A percentile compares a stretch with the other conserved stretches of the same genome.
phyloP scores from a whole-genome alignment of 192 early-diverging fungal genomes.

The Backusella westeae region DNA sequence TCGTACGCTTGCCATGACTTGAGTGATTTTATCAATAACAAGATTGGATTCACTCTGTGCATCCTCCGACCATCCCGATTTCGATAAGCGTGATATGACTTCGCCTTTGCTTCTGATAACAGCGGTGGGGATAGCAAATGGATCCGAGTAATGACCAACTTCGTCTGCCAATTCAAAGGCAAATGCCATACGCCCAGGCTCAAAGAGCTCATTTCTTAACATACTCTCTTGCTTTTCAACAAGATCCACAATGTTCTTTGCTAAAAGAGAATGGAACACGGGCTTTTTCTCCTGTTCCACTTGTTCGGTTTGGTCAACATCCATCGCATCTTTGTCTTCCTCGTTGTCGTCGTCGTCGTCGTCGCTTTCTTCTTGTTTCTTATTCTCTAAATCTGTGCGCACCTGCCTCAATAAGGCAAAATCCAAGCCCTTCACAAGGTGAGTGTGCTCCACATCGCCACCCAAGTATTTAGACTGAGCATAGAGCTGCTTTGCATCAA shows the following conservation, averaged over 20 bases:
- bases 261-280: slow-evolving; percentile 40
- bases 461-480: slow-evolving; percentile 89
- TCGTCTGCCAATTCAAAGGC: slow-evolving; percentile 61
- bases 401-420: slow-evolving; percentile 78
- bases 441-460: slow-evolving; percentile 83
- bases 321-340: slow-evolving; percentile 44
- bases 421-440: slow-evolving; percentile 93
- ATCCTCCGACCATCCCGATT: slow-evolving; percentile 40
- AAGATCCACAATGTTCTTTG: slow-evolving; percentile 49
- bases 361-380: slow-evolving; percentile 39
- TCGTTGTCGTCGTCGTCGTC: slow-evolving; percentile 34
- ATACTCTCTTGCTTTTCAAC: slow-evolving; percentile 35
- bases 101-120: slow-evolving; percentile 79
- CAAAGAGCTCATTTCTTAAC: slow-evolving; percentile 68
- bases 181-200: slow-evolving; percentile 76
- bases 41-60: slow-evolving; percentile 53
- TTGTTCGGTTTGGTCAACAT: slow-evolving; percentile 13
- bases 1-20: slow-evolving; percentile 56
- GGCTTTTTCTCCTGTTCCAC: slow-evolving; percentile 10
- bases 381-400: slow-evolving; percentile 50
- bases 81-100: slow-evolving; percentile 28
- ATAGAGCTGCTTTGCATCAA: slow-evolving; percentile 52
- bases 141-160: slow-evolving; percentile 39
- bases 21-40: slow-evolving; percentile 70
- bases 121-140: slow-evolving; percentile 66